Conservation (phyloP, 495 filamentous ascomycete genomes). For the Penicillium turbatum region DNA sequence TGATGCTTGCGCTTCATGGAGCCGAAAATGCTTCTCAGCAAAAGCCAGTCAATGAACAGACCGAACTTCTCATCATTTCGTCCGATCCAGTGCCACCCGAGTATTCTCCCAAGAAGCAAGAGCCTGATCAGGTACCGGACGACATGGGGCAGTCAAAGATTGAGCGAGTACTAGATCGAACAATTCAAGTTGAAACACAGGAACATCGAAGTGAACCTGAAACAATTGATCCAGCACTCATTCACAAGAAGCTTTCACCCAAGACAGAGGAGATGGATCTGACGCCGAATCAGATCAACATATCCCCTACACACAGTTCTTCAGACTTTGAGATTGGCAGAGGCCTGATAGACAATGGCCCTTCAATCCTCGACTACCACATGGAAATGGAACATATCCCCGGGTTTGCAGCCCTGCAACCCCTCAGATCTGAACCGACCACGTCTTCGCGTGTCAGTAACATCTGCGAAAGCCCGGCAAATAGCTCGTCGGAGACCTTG, state of each 20-base stretch:
- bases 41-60: neutral
- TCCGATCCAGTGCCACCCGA: neutral
- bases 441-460: neutral
- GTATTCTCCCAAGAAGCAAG: neutral
- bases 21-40: neutral
- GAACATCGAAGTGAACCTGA: neutral
- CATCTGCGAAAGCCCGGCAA: neutral
- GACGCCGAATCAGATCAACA: neutral
- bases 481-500: slow-evolving; percentile 5
- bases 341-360: neutral
- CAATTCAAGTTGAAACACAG: neutral
- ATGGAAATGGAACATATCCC: slow-evolving; percentile 7
- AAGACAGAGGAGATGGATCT: neutral
- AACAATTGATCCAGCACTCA: neutral
- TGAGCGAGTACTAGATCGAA: neutral
- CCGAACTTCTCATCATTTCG: neutral
- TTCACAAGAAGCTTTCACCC: neutral
- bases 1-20: slow-evolving; percentile 24
- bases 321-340: neutral
- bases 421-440: neutral
- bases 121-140: neutral
- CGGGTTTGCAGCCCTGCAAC: slow-evolving; percentile 1
- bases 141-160: neutral
- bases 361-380: slow-evolving; percentile 7
- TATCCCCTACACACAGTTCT: neutral